phyloP scores from a whole-genome alignment of 2,329 filamentous ascomycete species.

The Botryotinia calthae region DNA sequence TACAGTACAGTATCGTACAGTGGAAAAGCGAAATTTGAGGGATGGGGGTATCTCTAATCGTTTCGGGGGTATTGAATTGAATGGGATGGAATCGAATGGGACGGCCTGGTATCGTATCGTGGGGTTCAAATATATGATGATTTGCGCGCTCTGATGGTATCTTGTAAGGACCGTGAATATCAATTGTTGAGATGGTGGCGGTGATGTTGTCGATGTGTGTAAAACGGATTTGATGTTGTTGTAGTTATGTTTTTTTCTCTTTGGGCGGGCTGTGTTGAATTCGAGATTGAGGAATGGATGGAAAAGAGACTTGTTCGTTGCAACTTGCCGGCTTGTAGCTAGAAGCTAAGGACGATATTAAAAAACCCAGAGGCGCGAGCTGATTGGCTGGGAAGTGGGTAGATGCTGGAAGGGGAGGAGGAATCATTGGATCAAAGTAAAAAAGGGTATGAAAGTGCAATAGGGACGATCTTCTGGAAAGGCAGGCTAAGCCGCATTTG shows the following conservation, averaged over 20 bases:
- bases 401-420: slow-evolving; percentile 4
- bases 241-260: slow-evolving; percentile 11
- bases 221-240: neutral
- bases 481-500: neutral
- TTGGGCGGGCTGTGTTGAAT: slow-evolving; percentile 18
- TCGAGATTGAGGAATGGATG: slow-evolving; percentile 18
- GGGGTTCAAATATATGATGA: neutral
- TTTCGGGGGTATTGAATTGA: neutral
- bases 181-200: neutral
- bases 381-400: slow-evolving; percentile 4
- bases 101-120: neutral
- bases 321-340: slow-evolving; percentile 2
- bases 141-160: slow-evolving; percentile 3
- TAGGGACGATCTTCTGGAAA: neutral
- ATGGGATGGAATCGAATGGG: neutral
- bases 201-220: slow-evolving; percentile 20
- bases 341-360: slow-evolving; percentile 15
- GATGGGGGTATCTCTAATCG: slow-evolving; percentile 6
- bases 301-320: slow-evolving; percentile 22
- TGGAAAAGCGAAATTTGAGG: neutral
- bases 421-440: neutral
- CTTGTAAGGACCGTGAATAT: slow-evolving; percentile 11
- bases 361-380: neutral
- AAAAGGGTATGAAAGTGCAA: neutral
- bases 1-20: neutral